Conservation (phyloP, 2,329 filamentous ascomycete genomes). For the Fusarium decemcellulare region DNA sequence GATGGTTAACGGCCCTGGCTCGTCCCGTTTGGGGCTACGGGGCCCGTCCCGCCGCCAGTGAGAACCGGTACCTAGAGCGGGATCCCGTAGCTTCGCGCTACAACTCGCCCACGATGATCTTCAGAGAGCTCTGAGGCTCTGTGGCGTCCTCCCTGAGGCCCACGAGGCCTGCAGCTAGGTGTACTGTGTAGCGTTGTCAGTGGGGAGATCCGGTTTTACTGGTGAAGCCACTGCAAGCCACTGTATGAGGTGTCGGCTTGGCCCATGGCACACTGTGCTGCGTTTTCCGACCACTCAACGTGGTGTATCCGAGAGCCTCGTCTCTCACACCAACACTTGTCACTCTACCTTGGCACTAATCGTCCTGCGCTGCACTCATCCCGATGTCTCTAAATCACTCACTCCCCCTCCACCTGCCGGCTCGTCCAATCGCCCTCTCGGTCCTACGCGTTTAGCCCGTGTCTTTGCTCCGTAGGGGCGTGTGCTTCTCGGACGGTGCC, state of each 20-base stretch:
- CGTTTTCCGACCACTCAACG: constrained; percentile 22
- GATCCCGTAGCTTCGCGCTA: background rate
- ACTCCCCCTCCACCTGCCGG: constrained; percentile 36
- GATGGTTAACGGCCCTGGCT: constrained; percentile 5
- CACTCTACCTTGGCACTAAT: constrained; percentile 40
- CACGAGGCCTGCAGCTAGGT: constrained; percentile 11
- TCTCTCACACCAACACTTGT: constrained; percentile 18
- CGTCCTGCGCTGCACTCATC: constrained; percentile 35
- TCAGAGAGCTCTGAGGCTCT: constrained; percentile 3
- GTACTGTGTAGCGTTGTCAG: constrained; percentile 20
- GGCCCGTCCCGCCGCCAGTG: background rate
- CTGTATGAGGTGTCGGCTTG: background rate
- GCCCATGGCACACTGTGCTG: constrained; percentile 27
- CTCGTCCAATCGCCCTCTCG: constrained; percentile 31
- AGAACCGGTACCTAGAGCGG: no score
- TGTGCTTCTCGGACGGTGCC: constrained; percentile 22
- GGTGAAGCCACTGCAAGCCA: background rate
- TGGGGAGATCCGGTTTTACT: constrained; percentile 10
- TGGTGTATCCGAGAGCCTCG: constrained; percentile 29
- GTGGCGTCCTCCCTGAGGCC: constrained; percentile 31
- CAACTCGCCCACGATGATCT: constrained; percentile 4
- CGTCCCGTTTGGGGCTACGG: constrained; percentile 1
- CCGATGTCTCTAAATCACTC: constrained; percentile 37
- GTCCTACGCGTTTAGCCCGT: constrained; percentile 31
- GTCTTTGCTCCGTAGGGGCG: constrained; percentile 32